Conservation (phyloP, 805 yeast species). For the Wickerhamiella brachini region DNA sequence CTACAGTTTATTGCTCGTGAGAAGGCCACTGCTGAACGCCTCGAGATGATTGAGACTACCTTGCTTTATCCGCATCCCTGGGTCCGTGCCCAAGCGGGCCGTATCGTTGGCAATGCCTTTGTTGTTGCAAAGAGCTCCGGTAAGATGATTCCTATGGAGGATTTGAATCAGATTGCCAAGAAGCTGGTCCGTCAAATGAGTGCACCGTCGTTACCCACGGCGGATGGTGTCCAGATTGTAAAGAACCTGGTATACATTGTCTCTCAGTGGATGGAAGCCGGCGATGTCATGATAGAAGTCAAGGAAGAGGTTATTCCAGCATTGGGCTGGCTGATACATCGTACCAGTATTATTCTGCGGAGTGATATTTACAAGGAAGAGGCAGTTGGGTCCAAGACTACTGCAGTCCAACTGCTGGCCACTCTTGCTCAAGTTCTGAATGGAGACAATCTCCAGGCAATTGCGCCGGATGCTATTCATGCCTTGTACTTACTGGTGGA, state of each 20-base stretch:
- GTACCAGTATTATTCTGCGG: slow-evolving; percentile 49
- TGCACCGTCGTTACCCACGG: slow-evolving; percentile 60
- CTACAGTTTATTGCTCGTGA: slow-evolving; percentile 29
- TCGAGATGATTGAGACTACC: slow-evolving; percentile 37
- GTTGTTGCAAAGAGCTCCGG: slow-evolving; percentile 24
- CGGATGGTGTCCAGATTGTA: slow-evolving; percentile 47
- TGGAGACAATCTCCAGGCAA: slow-evolving; percentile 28
- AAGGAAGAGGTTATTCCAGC: slow-evolving; percentile 27
- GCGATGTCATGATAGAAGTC: slow-evolving; percentile 7
- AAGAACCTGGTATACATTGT: slow-evolving; percentile 52
- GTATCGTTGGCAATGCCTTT: slow-evolving; percentile 43
- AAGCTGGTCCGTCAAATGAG: slow-evolving; percentile 64
- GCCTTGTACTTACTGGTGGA: slow-evolving; percentile 36
- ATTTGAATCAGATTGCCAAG: slow-evolving; percentile 48
- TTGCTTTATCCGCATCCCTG: slow-evolving; percentile 82
- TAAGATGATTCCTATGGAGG: slow-evolving; percentile 28
- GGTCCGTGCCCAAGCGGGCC: slow-evolving; percentile 59
- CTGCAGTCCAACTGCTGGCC: slow-evolving; percentile 59
- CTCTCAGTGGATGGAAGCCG: slow-evolving; percentile 39
- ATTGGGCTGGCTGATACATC: slow-evolving; percentile 45
- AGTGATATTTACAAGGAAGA: slow-evolving; percentile 34
- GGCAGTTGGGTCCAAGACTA: slow-evolving; percentile 45
- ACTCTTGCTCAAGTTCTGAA: slow-evolving; percentile 41
- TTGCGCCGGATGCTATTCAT: slow-evolving; percentile 38
- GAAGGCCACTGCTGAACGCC: slow-evolving; percentile 12